These are phyloP conservation scores for Trichoderma reesei DNA, from an alignment of 495 filamentous ascomycete species.

Conservation along the genomic window DNA sequence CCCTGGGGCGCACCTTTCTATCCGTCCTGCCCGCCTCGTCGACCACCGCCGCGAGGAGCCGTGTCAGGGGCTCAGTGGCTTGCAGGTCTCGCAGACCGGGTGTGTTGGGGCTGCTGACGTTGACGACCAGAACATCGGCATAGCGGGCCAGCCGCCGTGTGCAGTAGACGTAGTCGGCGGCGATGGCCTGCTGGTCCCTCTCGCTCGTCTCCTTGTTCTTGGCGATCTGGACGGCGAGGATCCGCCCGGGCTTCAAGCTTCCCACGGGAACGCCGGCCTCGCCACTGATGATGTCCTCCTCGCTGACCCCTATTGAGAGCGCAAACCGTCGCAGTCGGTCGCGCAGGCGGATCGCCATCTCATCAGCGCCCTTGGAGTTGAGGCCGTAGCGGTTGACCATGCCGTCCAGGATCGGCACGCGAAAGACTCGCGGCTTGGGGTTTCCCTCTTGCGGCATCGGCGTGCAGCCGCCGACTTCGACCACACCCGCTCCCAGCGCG, in stretches of 20 bases:
- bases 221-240: slow-evolving; percentile 90
- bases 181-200: slow-evolving; percentile 72
- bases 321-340: slow-evolving; percentile 71
- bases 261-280: slow-evolving; percentile 55
- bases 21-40: slow-evolving; percentile 55
- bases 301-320: slow-evolving; percentile 55
- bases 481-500: slow-evolving; percentile 66
- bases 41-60: slow-evolving; percentile 73
- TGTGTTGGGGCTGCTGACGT: slow-evolving; percentile 93
- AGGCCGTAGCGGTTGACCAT: slow-evolving; percentile 94
- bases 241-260: slow-evolving; percentile 57
- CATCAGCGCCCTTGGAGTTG: slow-evolving; percentile 81
- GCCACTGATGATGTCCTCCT: slow-evolving; percentile 63
- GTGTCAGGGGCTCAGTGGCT: slow-evolving; percentile 66
- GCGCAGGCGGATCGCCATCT: slow-evolving; percentile 69
- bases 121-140: slow-evolving; percentile 90
- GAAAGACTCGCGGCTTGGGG: slow-evolving; percentile 76
- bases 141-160: slow-evolving; percentile 72
- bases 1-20: slow-evolving; percentile 62
- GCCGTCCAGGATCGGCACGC: slow-evolving; percentile 67
- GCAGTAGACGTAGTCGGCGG: slow-evolving; percentile 76
- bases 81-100: slow-evolving; percentile 81
- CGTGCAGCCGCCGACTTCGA: slow-evolving; percentile 88
- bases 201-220: slow-evolving; percentile 91
- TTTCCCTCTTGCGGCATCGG: slow-evolving; percentile 80